Percentiles rank a stretch among this genome's conserved stretches.
These are phyloP conservation scores for Perkinsus chesapeaki DNA, from an alignment of 169 alveolate species.

Conservation along the genomic window DNA sequence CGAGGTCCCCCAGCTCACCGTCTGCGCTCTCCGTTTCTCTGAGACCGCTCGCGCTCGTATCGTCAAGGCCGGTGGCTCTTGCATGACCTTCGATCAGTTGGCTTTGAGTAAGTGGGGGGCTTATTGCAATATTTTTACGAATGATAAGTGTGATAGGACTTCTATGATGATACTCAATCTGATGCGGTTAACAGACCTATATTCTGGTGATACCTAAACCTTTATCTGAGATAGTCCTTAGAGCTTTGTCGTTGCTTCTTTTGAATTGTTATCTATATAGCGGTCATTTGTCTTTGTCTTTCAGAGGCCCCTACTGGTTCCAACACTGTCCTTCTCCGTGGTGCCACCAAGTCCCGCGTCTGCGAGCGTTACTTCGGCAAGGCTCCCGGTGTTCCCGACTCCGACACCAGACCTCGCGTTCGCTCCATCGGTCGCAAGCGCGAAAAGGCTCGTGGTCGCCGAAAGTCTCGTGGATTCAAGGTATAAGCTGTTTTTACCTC, in stretches of 20 bases:
- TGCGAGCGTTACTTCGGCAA: slow-evolving; percentile 91
- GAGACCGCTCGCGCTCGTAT: slow-evolving; percentile 95
- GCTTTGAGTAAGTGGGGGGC: slow-evolving; percentile 46
- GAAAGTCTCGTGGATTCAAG: slow-evolving; percentile 80
- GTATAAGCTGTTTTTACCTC: slow-evolving; percentile 36
- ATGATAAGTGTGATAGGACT: not conserved
- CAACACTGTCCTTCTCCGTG: slow-evolving; percentile 88
- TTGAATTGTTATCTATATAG: not conserved
- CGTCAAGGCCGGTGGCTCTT: slow-evolving; percentile 92
- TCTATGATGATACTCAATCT: not conserved
- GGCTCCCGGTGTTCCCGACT: slow-evolving; percentile 86
- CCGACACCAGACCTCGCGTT: slow-evolving; percentile 79
- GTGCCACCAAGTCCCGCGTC: slow-evolving; percentile 86
- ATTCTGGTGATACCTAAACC: not conserved
- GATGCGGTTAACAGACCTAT: slow-evolving; percentile 4
- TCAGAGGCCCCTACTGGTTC: slow-evolving; percentile 55
- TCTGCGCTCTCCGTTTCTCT: slow-evolving; percentile 92
- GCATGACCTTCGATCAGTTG: slow-evolving; percentile 93
- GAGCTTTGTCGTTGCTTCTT: not conserved
- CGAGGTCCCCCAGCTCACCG: slow-evolving; percentile 77
- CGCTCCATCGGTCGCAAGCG: slow-evolving; percentile 85
- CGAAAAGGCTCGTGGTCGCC: slow-evolving; percentile 87
- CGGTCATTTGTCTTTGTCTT: not conserved
- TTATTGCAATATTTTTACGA: not conserved
- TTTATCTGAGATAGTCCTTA: too few relatives aligned